These are phyloP conservation scores for Trichoderma pleuroti DNA, from an alignment of 2,329 filamentous ascomycete genomes.

Conservation along the genomic window DNA sequence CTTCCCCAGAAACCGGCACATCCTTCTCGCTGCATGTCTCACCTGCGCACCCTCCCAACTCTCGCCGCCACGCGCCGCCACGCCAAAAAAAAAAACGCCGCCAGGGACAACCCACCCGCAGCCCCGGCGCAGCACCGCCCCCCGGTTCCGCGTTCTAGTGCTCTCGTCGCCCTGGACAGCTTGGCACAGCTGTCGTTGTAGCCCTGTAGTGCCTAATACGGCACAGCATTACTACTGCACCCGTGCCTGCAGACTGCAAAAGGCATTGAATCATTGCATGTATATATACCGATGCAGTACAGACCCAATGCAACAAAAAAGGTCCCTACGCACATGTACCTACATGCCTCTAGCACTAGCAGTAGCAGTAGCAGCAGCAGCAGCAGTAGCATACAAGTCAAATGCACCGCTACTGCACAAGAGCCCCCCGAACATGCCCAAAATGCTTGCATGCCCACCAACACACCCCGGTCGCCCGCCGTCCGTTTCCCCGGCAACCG, in stretches of 20 bases:
- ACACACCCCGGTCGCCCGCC: not conserved
- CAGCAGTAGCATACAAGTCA: not conserved
- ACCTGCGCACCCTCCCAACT: not conserved
- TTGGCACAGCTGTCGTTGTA: not conserved
- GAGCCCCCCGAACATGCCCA: no score
- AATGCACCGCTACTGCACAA: not conserved
- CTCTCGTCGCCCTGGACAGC: no score
- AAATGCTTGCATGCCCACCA: slow-evolving; percentile 13
- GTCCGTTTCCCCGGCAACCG: slow-evolving; percentile 21
- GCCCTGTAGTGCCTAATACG: no score
- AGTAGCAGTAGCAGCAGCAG: not conserved
- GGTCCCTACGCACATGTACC: slow-evolving; percentile 5
- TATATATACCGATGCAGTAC: not conserved
- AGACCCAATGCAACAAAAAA: not conserved
- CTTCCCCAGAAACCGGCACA: not conserved
- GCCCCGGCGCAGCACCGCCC: not conserved
- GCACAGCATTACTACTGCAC: no score
- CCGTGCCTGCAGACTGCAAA: not conserved
- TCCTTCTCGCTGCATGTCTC: not conserved
- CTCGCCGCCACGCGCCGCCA: not conserved
- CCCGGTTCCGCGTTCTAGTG: not conserved
- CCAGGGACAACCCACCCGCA: not conserved
- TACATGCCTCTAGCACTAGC: not conserved
- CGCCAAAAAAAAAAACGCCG: not conserved
- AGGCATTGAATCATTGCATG: not conserved